Base-by-base conservation (phyloP, 2,329 filamentous ascomycete genomes). In the Neophaeococcomyces aloes region DNA sequence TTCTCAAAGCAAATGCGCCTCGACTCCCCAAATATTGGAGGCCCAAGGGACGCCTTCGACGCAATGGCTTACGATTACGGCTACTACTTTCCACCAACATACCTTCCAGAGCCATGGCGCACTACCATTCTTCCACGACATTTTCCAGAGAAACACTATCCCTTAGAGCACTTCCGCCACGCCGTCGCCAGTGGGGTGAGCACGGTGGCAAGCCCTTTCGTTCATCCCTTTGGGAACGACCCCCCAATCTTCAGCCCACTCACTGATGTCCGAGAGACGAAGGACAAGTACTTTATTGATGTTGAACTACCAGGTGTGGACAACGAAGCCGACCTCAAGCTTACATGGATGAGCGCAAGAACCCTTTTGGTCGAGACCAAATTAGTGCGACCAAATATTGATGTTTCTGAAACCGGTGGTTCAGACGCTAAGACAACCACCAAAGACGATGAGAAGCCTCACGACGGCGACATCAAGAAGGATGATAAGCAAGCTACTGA, bases 301-400 rank as follows among this genome's bases (percentile, higher is more conserved):
- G 41, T 55, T 43, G 53, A 55, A 27, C 21, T 55, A 29, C 51
- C 53, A 7, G 53, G 53, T 7, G 27, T 55, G 37, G 46, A 49
- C 15, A 45, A 49, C 37, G 52, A 50, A 29, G 29, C 27, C 6
- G 40, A 53, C 25, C 30, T 55, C 4, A 42, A 43, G 29, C 33
- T 55, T 10, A 41, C 46, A n/a, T 55, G 53, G 53, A 51, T 43
- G 1, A 47, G 45, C 11, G 33, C 38, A n/a, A 35, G 48, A 7
- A 52, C 51, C 4, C 38, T 54, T 10, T 35, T 54, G 11, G 19
- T 54, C 18, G 44, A 48, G 10, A 48, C 43, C 32, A 48, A 48
- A 37, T 41, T 44, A 11, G 15, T 19, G 2, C 25, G 51, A 25
- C 50, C 51, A 6, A 44, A 52, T 32, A 48, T 50, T 15, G 45